Percentiles rank a stretch among this genome's conserved stretches.
Evolutionary conservation across 2,329 filamentous ascomycete genomes (phyloP).

Genomic region (Stachybotrys chlorohalonatus): DNA sequence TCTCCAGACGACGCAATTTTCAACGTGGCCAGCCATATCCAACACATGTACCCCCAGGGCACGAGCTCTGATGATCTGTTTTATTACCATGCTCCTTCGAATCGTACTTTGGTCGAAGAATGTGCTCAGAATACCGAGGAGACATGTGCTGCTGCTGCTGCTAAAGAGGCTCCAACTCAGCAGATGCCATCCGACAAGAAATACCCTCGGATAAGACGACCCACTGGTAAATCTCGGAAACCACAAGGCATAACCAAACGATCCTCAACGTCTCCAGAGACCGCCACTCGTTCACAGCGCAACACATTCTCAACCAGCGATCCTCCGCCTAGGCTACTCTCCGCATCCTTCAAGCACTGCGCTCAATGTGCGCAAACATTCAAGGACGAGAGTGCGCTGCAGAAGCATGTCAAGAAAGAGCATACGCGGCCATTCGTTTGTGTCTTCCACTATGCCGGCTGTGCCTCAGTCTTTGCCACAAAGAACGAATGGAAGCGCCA

Average conservation of each 20-base stretch:
- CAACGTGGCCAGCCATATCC: too few species aligned
- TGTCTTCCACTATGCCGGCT: slow-evolving; percentile 71
- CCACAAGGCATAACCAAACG: slow-evolving; percentile 1
- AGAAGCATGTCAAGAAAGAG: slow-evolving; percentile 40
- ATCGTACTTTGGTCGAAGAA: background rate
- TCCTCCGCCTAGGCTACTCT: slow-evolving; percentile 4
- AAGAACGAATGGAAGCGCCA: slow-evolving; percentile 98
- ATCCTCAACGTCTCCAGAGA: background rate
- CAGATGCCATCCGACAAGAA: background rate
- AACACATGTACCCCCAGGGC: background rate
- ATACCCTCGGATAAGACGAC: background rate
- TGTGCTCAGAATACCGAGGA: background rate
- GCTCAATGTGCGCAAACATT: slow-evolving; percentile 21
- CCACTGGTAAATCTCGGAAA: background rate
- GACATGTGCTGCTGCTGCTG: background rate
- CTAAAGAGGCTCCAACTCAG: background rate
- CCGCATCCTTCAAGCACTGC: slow-evolving; percentile 6
- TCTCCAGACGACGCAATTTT: background rate
- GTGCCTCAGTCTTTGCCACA: slow-evolving; percentile 59
- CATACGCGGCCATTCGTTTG: slow-evolving; percentile 63
- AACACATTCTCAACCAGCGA: background rate
- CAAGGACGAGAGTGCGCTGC: slow-evolving; percentile 33
- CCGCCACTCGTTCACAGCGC: background rate
- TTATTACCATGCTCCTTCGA: background rate
- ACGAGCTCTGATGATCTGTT: background rate